These are phyloP conservation scores for Glonium stellatum DNA, from an alignment of 495 filamentous ascomycete genomes.

Conservation along the genomic window DNA sequence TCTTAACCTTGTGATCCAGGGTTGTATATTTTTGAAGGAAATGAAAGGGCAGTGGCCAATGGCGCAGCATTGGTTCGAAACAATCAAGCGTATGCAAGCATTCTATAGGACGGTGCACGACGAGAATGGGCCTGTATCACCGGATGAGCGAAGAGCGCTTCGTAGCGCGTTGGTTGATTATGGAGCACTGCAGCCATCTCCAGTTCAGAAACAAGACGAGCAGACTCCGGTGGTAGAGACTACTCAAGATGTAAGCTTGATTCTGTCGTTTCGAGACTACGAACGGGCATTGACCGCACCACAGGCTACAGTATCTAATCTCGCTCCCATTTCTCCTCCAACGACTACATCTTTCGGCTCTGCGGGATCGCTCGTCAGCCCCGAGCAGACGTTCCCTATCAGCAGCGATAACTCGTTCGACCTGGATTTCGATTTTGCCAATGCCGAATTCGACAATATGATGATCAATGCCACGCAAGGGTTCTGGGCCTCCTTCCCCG, in stretches of 20 bases:
- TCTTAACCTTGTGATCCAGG: slow-evolving; percentile 23
- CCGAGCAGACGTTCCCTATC: slow-evolving; percentile 8
- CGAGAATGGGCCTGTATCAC: slow-evolving; percentile 25
- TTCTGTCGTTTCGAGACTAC: neutral
- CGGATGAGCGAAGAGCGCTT: slow-evolving; percentile 26
- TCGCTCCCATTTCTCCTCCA: slow-evolving; percentile 15
- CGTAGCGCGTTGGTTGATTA: slow-evolving; percentile 30
- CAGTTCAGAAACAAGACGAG: slow-evolving; percentile 20
- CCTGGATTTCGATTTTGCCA: slow-evolving; percentile 24
- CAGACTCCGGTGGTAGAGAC: neutral
- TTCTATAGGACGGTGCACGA: slow-evolving; percentile 23
- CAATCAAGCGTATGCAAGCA: slow-evolving; percentile 32
- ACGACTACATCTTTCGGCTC: slow-evolving; percentile 11
- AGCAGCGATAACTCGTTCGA: slow-evolving; percentile 13
- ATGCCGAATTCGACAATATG: slow-evolving; percentile 23
- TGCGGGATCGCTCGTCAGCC: slow-evolving; percentile 2
- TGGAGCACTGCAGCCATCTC: slow-evolving; percentile 28
- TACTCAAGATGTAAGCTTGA: neutral
- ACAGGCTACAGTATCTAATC: neutral
- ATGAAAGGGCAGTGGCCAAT: slow-evolving; percentile 32
- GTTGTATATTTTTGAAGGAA: slow-evolving; percentile 29
- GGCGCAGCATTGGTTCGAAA: slow-evolving; percentile 31
- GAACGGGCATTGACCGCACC: neutral
- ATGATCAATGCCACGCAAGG: slow-evolving; percentile 29
- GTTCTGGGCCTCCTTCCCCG: slow-evolving; percentile 30